Conservation (phyloP, 352 stramenopile genomes). For the Globisporangium yorkense region DNA sequence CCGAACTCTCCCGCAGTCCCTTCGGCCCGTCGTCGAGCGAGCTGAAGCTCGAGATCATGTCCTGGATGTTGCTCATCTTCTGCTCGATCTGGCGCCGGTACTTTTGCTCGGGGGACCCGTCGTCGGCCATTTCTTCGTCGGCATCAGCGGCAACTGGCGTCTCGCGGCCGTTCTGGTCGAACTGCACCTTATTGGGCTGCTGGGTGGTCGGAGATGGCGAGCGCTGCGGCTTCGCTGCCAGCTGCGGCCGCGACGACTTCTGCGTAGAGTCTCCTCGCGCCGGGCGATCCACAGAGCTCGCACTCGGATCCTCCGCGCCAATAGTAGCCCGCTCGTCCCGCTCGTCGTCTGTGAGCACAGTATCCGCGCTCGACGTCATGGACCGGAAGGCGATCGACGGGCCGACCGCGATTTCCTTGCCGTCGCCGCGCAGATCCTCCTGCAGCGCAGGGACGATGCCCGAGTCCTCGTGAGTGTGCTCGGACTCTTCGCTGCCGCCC, state of each 20-base stretch:
- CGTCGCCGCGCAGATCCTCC: not conserved
- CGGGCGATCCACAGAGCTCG: no score
- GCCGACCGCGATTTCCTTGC: not conserved
- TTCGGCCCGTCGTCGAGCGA: not conserved
- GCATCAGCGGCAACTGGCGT: not conserved
- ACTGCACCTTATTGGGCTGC: not conserved
- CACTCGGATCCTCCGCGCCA: no score
- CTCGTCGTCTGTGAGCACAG: slow-evolving; percentile 19
- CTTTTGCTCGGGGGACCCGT: slow-evolving; percentile 17
- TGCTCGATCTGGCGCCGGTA: slow-evolving; percentile 20
- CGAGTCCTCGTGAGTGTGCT: not conserved
- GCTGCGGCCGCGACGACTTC: not conserved
- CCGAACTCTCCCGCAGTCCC: not conserved
- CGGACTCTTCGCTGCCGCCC: not conserved
- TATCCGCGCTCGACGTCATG: slow-evolving; percentile 22
- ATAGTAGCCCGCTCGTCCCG: not conserved
- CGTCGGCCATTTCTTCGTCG: not conserved
- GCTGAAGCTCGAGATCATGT: slow-evolving; percentile 16
- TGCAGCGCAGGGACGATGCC: not conserved
- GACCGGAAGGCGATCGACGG: slow-evolving; percentile 10
- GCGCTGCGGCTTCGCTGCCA: not conserved
- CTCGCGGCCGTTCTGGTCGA: not conserved
- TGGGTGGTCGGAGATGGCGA: no score
- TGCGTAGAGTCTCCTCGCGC: no score
- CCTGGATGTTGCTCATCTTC: slow-evolving; percentile 19